These are phyloP conservation scores for Cladophialophora exuberans DNA, from an alignment of 2,329 filamentous ascomycete species.

Conservation along the genomic window DNA sequence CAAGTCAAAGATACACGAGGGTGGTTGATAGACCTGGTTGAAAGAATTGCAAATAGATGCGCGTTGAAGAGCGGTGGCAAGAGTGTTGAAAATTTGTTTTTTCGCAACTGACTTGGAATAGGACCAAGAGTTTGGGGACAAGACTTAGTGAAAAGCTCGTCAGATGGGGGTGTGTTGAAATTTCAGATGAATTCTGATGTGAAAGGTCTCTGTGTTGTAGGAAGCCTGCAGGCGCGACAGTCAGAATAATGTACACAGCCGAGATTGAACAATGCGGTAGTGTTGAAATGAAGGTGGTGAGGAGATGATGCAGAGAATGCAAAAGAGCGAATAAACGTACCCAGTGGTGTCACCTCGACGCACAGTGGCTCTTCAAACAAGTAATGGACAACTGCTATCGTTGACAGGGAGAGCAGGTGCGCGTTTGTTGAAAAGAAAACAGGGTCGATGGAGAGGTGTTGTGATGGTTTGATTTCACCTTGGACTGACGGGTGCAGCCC, in stretches of 20 bases:
- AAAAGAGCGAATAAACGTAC: slow-evolving; percentile 19
- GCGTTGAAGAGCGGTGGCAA: too few species aligned
- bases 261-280: neutral
- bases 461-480: slow-evolving; percentile 19
- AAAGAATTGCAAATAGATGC: neutral
- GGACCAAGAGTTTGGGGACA: slow-evolving; percentile 38
- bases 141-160: slow-evolving; percentile 59
- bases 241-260: slow-evolving; percentile 12
- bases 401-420: neutral
- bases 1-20: neutral
- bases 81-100: too few species aligned
- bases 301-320: neutral
- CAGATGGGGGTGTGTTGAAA: slow-evolving; percentile 8
- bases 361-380: slow-evolving; percentile 19
- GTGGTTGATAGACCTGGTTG: neutral
- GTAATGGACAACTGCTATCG: slow-evolving; percentile 11
- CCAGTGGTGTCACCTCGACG: slow-evolving; percentile 17
- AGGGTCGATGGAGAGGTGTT: slow-evolving; percentile 18
- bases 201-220: slow-evolving; percentile 16
- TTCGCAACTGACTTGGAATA: neutral
- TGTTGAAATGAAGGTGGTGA: neutral
- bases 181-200: neutral
- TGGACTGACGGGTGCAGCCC: slow-evolving; percentile 14
- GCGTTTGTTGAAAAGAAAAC: slow-evolving; percentile 19
- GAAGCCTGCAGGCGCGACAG: slow-evolving; percentile 25